phyloP scores from a whole-genome alignment of 352 stramenopile genomes.

The Globisporangium middletonii region DNA sequence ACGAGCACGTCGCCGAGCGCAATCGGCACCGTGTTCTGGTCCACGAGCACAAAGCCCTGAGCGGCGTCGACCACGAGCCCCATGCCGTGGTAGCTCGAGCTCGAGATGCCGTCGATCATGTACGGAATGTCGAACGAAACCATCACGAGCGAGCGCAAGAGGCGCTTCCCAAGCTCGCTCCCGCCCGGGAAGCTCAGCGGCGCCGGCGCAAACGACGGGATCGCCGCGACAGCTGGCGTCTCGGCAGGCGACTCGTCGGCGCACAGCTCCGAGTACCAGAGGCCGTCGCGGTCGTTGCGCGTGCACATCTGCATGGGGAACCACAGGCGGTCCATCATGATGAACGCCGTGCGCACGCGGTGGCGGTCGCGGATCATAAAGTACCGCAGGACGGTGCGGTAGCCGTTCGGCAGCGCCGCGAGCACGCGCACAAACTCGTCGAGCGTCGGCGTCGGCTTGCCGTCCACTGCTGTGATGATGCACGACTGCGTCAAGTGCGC shows the following conservation, averaged over 20 bases:
- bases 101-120: constrained; percentile 88
- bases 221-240: constrained; percentile 15
- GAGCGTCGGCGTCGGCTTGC: constrained; percentile 71
- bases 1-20: constrained; percentile 83
- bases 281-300: constrained; percentile 62
- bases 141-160: constrained; percentile 83
- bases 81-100: constrained; percentile 84
- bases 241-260: constrained; percentile 13
- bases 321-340: constrained; percentile 88
- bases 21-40: constrained; percentile 90
- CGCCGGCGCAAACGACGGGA: constrained; percentile 48
- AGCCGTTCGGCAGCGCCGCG: constrained; percentile 64
- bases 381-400: constrained; percentile 79
- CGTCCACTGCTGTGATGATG: constrained; percentile 84
- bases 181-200: constrained; percentile 68
- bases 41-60: constrained; percentile 86
- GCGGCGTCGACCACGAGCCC: constrained; percentile 85
- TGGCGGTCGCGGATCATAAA: constrained; percentile 85
- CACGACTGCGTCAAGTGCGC: constrained; percentile 77
- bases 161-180: constrained; percentile 59
- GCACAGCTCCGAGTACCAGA: constrained; percentile 55
- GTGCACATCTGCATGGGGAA: constrained; percentile 82
- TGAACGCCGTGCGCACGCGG: constrained; percentile 78
- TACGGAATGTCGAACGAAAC: constrained; percentile 91
- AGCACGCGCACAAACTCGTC: constrained; percentile 80